Percentiles rank a stretch among this genome's conserved stretches.
phyloP scores from a whole-genome alignment of 192 early-diverging fungal genomes.

The Mycoemilia scoparia region DNA sequence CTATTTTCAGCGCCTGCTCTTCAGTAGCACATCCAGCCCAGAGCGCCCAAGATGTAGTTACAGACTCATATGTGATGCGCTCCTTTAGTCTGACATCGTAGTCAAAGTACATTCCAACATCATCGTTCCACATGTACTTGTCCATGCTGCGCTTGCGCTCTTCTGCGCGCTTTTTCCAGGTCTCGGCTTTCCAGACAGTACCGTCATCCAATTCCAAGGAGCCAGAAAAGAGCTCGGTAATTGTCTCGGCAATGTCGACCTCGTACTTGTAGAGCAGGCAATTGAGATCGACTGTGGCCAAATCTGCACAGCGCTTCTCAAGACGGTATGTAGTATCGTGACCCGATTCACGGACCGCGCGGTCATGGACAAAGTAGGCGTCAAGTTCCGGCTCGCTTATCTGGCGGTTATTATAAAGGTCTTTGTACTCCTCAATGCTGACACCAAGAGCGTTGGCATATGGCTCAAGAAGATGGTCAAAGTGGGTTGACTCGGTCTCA shows the following conservation, averaged over 20 bases:
- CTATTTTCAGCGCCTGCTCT: conserved; percentile 60
- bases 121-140: conserved; percentile 70
- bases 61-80: conserved; percentile 67
- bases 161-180: conserved; percentile 47
- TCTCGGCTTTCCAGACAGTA: conserved; percentile 24
- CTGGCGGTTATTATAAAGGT: conserved; percentile 44
- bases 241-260: conserved; percentile 62
- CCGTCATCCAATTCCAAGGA: conserved; percentile 20
- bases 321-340: conserved; percentile 94
- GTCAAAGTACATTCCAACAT: conserved; percentile 69
- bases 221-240: conserved; percentile 42
- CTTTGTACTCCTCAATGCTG: conserved; percentile 50
- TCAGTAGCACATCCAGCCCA: conserved; percentile 71
- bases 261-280: conserved; percentile 92
- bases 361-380: conserved; percentile 91
- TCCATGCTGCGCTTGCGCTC: conserved; percentile 45
- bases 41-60: conserved; percentile 77
- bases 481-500: conserved; percentile 86
- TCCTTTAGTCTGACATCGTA: conserved; percentile 55
- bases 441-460: conserved; percentile 51
- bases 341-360: conserved; percentile 90
- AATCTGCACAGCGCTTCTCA: conserved; percentile 72
- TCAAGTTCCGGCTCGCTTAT: conserved; percentile 72
- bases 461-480: conserved; percentile 70
- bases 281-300: conserved; percentile 90